These are phyloP conservation scores for Lepraria neglecta DNA, from an alignment of 495 filamentous ascomycete genomes.

Conservation along the genomic window DNA sequence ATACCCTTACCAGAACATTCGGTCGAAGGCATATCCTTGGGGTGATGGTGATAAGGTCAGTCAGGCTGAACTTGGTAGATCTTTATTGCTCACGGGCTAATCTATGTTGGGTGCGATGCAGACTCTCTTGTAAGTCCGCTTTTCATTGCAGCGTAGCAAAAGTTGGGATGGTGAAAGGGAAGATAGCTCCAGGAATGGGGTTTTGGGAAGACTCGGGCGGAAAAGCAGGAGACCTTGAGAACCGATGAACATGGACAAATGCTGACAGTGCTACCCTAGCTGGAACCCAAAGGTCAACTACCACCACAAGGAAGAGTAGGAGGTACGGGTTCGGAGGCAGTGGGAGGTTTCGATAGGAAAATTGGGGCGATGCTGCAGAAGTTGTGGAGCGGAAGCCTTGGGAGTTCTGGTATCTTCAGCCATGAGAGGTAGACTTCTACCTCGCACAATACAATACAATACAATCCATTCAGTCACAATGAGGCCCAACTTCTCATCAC, in stretches of 20 bases:
- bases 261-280: slow-evolving; percentile 42
- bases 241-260: not conserved
- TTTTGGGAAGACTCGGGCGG: not conserved
- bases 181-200: too few relatives aligned
- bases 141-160: not conserved
- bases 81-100: not conserved
- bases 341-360: not conserved
- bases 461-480: too few relatives aligned
- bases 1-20: slow-evolving; percentile 93
- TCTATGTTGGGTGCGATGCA: slow-evolving; percentile 22
- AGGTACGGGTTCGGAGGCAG: not conserved
- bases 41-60: slow-evolving; percentile 88
- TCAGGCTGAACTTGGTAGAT: slow-evolving; percentile 12
- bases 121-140: slow-evolving; percentile 60
- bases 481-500: too few relatives aligned
- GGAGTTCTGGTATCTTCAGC: too few relatives aligned
- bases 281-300: slow-evolving; percentile 95
- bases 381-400: not conserved
- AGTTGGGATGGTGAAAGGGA: not conserved
- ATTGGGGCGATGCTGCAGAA: not conserved
- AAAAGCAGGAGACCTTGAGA: not conserved
- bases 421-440: too few relatives aligned
- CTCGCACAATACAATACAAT: too few relatives aligned
- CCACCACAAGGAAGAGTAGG: slow-evolving; percentile 77
- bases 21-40: slow-evolving; percentile 84